Evolutionary conservation across 352 stramenopile genomes (phyloP).

Genomic region (Globisporangium middletonii): DNA sequence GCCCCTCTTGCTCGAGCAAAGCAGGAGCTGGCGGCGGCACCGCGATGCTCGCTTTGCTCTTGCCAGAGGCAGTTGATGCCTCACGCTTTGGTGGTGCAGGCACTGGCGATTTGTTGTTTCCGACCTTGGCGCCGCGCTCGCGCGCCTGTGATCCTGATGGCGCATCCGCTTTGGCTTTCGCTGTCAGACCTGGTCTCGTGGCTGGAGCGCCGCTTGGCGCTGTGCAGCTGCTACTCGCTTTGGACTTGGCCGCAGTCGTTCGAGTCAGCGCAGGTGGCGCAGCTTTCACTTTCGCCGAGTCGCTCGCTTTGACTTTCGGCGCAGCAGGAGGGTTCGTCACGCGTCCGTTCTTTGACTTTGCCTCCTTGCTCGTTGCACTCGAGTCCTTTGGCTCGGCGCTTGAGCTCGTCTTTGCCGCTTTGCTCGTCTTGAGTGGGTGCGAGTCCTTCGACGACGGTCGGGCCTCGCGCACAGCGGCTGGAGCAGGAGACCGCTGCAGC

Average conservation of each 20-base stretch:
- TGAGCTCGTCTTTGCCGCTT: neutral
- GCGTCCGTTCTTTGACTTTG: slow-evolving; percentile 3
- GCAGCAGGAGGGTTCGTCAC: neutral
- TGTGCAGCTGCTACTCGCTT: neutral
- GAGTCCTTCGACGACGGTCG: neutral
- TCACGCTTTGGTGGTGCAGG: neutral
- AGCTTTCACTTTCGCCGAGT: slow-evolving; percentile 8
- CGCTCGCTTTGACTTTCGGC: neutral
- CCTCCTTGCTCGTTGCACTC: neutral
- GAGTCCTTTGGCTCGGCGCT: neutral
- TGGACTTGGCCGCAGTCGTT: neutral
- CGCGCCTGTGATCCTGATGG: neutral
- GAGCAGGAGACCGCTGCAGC: neutral
- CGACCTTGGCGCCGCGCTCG: neutral
- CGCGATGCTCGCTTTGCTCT: neutral
- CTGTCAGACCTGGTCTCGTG: neutral
- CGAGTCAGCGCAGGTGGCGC: neutral
- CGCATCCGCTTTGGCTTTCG: neutral
- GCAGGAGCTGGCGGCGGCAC: slow-evolving; percentile 7
- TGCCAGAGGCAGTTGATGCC: neutral
- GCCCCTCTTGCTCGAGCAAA: slow-evolving; percentile 11
- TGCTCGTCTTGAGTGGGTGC: neutral
- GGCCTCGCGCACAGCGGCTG: neutral
- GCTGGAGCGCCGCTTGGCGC: neutral
- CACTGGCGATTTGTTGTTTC: neutral